Base-by-base conservation (phyloP, 768 basidiomycete species). In the Vishniacozyma victoriae region DNA sequence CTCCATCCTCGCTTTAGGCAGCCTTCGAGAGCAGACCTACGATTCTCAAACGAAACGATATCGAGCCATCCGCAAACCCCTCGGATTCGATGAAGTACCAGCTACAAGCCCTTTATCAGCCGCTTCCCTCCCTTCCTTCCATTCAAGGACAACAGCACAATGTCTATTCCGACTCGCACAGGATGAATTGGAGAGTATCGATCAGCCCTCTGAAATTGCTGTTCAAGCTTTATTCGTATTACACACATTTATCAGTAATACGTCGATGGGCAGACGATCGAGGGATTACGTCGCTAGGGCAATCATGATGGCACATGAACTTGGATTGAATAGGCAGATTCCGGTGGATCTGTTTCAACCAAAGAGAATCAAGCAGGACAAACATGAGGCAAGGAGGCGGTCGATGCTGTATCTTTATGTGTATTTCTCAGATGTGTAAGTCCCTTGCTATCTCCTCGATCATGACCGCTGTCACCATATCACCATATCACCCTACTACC, bases 341-440 rank as follows among this genome's bases (percentile, higher is more conserved):
- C 41, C 46, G 6, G n/a, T 15, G 4, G 26, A 29, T n/a, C 41
- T 50, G 5, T 16, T 31, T 23, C 18, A 26, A 35, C 6, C 11
- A 14, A 38, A 46, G 24, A 7, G 35, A 16, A n/a, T 19, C 4
- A 35, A n/a, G 16, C 7, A 24, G 12, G 38, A 44, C 35, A 29
- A 38, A 6, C 25, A 38, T 20, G 46, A 15, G n/a, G 29, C 27
- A 3, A 22, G 43, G 15, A 45, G 54, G 12, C 29, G 54, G n/a
- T 44, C 54, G 15, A 50, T 56, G 1, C 29, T 56, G 3, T 56
- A 56, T 26, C 54, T 56, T 15, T 56, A 56, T 29, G 50, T 56
- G 14, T 49, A 49, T 36, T 56, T 56, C 39, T 48, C 54, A n/a
- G 54, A 56, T 18, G 54, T 56, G 54, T 56, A 36, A 56, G 49